Evolutionary conservation across 1,139 yeast species (phyloP).

Genomic region (Geotrichum europaeum): DNA sequence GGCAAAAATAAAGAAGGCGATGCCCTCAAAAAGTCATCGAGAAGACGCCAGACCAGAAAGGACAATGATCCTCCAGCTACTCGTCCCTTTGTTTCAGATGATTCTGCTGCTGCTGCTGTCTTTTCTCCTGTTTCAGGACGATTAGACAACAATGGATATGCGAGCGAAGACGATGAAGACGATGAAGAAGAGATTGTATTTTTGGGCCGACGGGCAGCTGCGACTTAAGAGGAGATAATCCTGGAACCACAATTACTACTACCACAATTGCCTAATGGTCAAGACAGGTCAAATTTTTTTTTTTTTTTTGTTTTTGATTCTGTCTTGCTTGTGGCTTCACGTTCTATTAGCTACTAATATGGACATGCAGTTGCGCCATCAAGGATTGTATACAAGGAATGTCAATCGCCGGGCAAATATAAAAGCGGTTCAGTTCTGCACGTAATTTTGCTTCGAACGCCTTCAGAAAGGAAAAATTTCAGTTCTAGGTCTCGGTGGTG

Average conservation of each 20-base stretch:
- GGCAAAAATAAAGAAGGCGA: neutral
- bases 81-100: no score
- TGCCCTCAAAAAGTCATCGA: neutral
- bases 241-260: neutral
- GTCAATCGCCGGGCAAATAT: neutral
- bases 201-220: constrained; percentile 12
- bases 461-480: neutral
- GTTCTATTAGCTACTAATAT: neutral
- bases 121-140: neutral
- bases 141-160: neutral
- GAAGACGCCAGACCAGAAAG: neutral
- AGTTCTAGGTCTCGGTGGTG: neutral
- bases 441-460: neutral
- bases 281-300: neutral
- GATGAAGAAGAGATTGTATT: constrained; percentile 18
- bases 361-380: neutral
- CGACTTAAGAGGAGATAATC: neutral
- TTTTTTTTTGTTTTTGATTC: neutral
- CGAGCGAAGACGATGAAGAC: constrained; percentile 4
- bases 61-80: neutral
- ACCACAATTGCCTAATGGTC: neutral
- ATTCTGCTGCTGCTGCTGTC: neutral
- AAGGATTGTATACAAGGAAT: neutral
- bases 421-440: neutral
- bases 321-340: neutral